phyloP scores from a whole-genome alignment of 2,329 filamentous ascomycete genomes.

The Sporothrix curviconia region DNA sequence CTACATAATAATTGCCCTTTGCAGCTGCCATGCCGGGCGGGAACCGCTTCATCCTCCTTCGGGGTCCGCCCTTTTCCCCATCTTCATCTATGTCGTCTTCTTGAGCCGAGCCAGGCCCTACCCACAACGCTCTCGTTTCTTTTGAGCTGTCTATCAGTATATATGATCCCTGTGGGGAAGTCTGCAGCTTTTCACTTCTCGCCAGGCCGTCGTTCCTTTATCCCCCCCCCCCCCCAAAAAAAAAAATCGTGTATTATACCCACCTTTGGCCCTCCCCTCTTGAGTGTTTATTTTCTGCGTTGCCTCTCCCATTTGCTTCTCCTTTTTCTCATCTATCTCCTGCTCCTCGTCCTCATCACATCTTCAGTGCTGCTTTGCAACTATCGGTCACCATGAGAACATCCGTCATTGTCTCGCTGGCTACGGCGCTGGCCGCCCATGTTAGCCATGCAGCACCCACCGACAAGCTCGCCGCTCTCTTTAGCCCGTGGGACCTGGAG shows the following conservation, averaged over 20 bases:
- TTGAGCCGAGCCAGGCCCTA: neutral
- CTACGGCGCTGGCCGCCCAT: neutral
- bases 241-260: constrained; percentile 10
- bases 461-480: neutral
- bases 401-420: neutral
- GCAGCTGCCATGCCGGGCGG: neutral
- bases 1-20: neutral
- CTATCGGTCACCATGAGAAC: neutral
- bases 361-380: neutral
- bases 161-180: constrained; percentile 1
- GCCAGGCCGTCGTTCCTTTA: neutral
- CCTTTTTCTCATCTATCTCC: neutral
- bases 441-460: neutral
- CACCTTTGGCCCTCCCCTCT: neutral
- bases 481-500: neutral
- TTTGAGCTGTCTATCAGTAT: neutral
- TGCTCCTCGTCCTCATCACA: neutral
- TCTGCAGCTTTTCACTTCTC: neutral
- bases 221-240: neutral
- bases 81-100: neutral
- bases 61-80: neutral
- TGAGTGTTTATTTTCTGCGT: neutral
- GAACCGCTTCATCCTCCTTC: neutral
- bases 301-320: neutral
- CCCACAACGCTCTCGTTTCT: no score